phyloP scores from a whole-genome alignment of 2,329 filamentous ascomycete species.

The Clonostachys chloroleuca region DNA sequence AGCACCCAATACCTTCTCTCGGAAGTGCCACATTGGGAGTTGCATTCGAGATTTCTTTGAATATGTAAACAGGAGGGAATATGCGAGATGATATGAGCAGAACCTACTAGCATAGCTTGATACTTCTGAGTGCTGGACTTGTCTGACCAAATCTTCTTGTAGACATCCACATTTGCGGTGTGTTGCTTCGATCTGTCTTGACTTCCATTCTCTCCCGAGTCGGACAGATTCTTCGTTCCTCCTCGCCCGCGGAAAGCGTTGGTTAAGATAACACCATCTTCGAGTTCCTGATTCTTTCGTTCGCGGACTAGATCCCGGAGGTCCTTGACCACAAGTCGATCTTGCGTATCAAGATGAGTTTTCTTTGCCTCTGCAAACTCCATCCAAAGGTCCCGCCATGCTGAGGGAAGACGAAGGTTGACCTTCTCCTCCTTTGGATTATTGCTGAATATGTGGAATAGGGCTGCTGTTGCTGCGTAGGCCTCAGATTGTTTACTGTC shows the following conservation, averaged over 20 bases:
- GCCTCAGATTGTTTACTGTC: constrained; percentile 80
- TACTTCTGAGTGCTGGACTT: constrained; percentile 58
- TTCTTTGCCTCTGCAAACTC: constrained; percentile 73
- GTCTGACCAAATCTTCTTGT: constrained; percentile 54
- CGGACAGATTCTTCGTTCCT: constrained; percentile 36
- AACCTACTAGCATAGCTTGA: constrained; percentile 68
- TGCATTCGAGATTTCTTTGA: constrained; percentile 60
- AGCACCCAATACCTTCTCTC: constrained; percentile 69
- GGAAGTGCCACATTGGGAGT: constrained; percentile 87
- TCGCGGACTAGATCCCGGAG: constrained; percentile 68
- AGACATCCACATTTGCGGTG: constrained; percentile 37
- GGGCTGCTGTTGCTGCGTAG: constrained; percentile 73
- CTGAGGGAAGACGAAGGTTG: constrained; percentile 69
- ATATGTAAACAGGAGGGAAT: not conserved
- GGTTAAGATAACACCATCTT: constrained; percentile 71
- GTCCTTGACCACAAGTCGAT: constrained; percentile 63
- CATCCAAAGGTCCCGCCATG: constrained; percentile 82
- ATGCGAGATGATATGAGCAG: constrained; percentile 2
- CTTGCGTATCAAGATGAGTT: constrained; percentile 61
- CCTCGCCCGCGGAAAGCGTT: constrained; percentile 68
- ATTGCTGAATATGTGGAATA: constrained; percentile 78
- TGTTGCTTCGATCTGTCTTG: constrained; percentile 36
- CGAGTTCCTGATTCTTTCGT: constrained; percentile 63
- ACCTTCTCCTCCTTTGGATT: constrained; percentile 83
- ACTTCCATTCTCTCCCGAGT: constrained; percentile 41